Conservation (phyloP, 1,284 basidiomycete genomes). For the Cystobasidium sp. region DNA sequence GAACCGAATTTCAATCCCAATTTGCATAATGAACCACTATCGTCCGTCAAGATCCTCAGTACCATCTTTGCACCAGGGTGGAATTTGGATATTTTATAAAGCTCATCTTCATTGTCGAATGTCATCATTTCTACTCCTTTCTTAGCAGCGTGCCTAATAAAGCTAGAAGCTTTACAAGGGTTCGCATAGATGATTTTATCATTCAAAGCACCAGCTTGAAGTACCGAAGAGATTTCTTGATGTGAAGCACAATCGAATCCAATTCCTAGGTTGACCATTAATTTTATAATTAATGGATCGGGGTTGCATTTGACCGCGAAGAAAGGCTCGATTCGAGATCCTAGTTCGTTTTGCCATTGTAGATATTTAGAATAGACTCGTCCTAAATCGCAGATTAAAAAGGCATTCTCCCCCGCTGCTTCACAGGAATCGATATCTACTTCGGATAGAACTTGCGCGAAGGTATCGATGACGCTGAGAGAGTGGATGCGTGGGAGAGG, state of each 20-base stretch:
- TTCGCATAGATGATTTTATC: slow-evolving; percentile 95
- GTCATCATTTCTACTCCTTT: slow-evolving; percentile 89
- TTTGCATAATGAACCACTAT: slow-evolving; percentile 90
- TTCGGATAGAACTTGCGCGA: slow-evolving; percentile 46
- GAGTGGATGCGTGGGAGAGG: slow-evolving; percentile 38
- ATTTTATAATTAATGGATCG: slow-evolving; percentile 87
- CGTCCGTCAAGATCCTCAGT: slow-evolving; percentile 93
- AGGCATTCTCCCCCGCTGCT: slow-evolving; percentile 83
- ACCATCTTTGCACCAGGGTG: slow-evolving; percentile 86
- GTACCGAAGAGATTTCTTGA: slow-evolving; percentile 84
- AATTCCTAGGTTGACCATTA: slow-evolving; percentile 84
- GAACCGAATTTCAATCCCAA: slow-evolving; percentile 98
- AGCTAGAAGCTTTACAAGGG: slow-evolving; percentile 95
- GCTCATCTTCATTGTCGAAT: slow-evolving; percentile 96
- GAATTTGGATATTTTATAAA: slow-evolving; percentile 88
- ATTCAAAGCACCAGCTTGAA: slow-evolving; percentile 71
- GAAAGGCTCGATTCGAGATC: slow-evolving; percentile 81
- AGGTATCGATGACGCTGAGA: slow-evolving; percentile 42
- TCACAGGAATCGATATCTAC: slow-evolving; percentile 59
- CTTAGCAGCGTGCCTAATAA: slow-evolving; percentile 81
- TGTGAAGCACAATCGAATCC: slow-evolving; percentile 99
- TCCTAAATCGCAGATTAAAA: slow-evolving; percentile 93
- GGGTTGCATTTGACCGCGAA: slow-evolving; percentile 99
- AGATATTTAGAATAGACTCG: slow-evolving; percentile 84
- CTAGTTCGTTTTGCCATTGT: slow-evolving; percentile 79